These are phyloP conservation scores for Musa itinerans DNA, from an alignment of 176 grass and related monocot genomes.

Conservation along the genomic window DNA sequence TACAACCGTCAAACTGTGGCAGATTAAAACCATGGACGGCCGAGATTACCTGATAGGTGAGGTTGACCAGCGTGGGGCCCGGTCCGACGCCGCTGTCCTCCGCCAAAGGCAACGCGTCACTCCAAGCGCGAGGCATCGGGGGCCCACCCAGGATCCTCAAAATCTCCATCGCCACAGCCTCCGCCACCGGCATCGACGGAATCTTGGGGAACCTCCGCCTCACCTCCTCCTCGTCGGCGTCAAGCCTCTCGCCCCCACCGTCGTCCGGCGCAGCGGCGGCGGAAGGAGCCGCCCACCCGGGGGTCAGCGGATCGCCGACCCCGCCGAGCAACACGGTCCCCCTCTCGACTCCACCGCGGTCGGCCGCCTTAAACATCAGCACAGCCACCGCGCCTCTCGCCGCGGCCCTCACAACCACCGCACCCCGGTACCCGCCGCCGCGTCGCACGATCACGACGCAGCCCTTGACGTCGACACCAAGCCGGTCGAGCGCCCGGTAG, in stretches of 20 bases:
- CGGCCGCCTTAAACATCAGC: slow-evolving; percentile 39
- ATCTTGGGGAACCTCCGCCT: slow-evolving; percentile 56
- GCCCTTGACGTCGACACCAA: slow-evolving; percentile 41
- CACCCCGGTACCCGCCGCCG: slow-evolving; percentile 61
- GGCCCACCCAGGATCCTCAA: slow-evolving; percentile 48
- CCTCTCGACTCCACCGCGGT: slow-evolving; percentile 79
- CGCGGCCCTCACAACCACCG: slow-evolving; percentile 53
- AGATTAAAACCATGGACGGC: background rate
- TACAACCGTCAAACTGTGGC: background rate
- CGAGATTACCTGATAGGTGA: slow-evolving; percentile 64
- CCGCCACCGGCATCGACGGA: slow-evolving; percentile 78
- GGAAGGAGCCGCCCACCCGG: slow-evolving; percentile 56
- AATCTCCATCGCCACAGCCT: slow-evolving; percentile 38
- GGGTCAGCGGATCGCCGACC: slow-evolving; percentile 69
- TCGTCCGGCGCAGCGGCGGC: background rate
- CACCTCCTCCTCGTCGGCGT: slow-evolving; percentile 33
- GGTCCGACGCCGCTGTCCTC: slow-evolving; percentile 41
- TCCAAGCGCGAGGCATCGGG: slow-evolving; percentile 39
- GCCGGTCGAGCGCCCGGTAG: slow-evolving; percentile 35
- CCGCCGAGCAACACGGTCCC: slow-evolving; percentile 62
- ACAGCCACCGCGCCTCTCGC: slow-evolving; percentile 54
- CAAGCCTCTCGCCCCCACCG: slow-evolving; percentile 35
- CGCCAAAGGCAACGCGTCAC: background rate
- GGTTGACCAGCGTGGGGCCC: slow-evolving; percentile 61
- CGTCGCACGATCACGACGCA: slow-evolving; percentile 42